Evolutionary conservation across 2,329 filamentous ascomycete species (phyloP).

Genomic region (Aphanoascus verrucosus): DNA sequence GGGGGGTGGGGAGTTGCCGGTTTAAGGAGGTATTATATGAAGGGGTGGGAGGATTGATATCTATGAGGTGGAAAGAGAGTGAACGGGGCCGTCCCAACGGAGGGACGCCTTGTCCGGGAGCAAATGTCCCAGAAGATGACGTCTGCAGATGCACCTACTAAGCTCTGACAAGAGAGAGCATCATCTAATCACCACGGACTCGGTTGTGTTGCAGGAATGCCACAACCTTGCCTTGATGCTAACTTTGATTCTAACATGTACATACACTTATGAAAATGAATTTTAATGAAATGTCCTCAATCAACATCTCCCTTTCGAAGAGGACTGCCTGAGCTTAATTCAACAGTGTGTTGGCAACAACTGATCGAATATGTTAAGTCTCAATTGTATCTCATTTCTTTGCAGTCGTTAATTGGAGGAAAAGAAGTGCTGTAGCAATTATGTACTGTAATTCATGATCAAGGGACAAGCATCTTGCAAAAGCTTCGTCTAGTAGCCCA

Average conservation of each 20-base stretch:
- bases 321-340: too few relatives aligned
- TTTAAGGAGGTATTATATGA: slow-evolving; percentile 6
- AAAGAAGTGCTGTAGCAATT: not conserved
- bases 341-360: too few relatives aligned
- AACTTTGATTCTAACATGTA: not conserved
- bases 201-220: too few relatives aligned
- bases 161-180: too few relatives aligned
- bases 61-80: too few relatives aligned
- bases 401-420: not conserved
- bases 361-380: not conserved
- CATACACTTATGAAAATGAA: not conserved
- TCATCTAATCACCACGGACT: too few relatives aligned
- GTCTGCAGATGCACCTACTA: too few relatives aligned
- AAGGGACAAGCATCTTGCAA: not conserved
- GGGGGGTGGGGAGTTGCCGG: slow-evolving; percentile 14
- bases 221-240: not conserved
- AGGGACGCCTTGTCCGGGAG: too few relatives aligned
- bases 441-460: slow-evolving; percentile 2
- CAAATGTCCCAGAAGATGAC: too few relatives aligned
- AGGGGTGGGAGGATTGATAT: not conserved
- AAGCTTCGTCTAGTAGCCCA: slow-evolving; percentile 57
- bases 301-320: not conserved
- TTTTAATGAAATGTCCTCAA: not conserved
- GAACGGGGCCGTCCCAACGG: too few relatives aligned
- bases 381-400: not conserved